A percentile compares a stretch with the other conserved stretches of the same genome.
Evolutionary conservation across 306 rosid genomes (phyloP).

Genomic region (Dryas octopetala): DNA sequence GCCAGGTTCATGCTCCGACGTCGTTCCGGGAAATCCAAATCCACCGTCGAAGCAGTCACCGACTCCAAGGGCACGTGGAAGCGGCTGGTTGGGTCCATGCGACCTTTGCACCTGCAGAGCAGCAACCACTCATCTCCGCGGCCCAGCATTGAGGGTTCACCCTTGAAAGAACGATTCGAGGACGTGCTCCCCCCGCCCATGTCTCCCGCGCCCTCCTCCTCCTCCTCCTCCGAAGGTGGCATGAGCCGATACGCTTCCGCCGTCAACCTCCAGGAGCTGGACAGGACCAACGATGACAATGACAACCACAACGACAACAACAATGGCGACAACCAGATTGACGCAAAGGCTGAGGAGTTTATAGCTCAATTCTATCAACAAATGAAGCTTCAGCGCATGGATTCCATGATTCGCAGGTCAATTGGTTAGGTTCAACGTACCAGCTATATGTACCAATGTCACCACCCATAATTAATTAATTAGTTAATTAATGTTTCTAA

Average conservation of each 20-base stretch:
- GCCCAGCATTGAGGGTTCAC: neutral
- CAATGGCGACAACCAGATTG: conserved; percentile 44
- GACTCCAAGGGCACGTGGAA: conserved; percentile 41
- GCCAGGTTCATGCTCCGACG: conserved; percentile 50
- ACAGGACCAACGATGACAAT: neutral
- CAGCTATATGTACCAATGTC: too few relatives aligned
- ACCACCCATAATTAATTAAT: too few relatives aligned
- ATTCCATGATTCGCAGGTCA: conserved; percentile 44
- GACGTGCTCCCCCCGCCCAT: conserved; percentile 6
- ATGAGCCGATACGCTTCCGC: conserved; percentile 49
- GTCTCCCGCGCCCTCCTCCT: conserved; percentile 26
- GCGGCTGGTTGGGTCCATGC: conserved; percentile 50
- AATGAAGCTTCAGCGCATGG: conserved; percentile 55
- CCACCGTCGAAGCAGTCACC: conserved; percentile 1
- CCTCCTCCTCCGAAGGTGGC: conserved; percentile 7
- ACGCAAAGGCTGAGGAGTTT: conserved; percentile 70
- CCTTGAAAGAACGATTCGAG: neutral
- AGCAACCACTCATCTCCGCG: conserved; percentile 19
- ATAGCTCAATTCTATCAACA: conserved; percentile 67
- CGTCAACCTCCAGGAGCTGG: conserved; percentile 48
- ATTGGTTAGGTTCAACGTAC: conserved; percentile 28
- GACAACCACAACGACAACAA: neutral
- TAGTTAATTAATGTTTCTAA: too few relatives aligned
- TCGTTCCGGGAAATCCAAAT: conserved; percentile 34
- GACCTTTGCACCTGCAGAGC: conserved; percentile 59